Base-by-base conservation (phyloP, 129 eudicot genomes). In the Flaveria sonorensis region DNA sequence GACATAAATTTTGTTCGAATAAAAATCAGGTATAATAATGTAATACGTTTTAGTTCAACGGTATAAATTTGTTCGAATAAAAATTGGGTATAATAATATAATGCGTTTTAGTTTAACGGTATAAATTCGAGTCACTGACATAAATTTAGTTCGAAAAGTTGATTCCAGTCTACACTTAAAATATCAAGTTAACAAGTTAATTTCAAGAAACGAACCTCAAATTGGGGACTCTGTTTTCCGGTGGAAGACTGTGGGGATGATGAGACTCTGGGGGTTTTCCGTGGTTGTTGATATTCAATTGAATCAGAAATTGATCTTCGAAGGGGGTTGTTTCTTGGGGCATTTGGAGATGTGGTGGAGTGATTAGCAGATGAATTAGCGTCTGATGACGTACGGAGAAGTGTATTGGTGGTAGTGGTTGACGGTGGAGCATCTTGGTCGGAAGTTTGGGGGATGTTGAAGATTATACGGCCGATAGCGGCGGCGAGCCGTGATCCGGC, bases 401-500 rank as follows among this genome's bases (percentile, higher is more conserved):
- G 50, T 45, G 61, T 55, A 20, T 19, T 55, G 62, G 62, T 20
- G 40, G 40, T 30, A 5, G 36, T 36, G 40, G 40, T 36, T 36
- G 40, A 36, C 40, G 40, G 40, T 52, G 57, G 26, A 1, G 67
- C 42, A 3, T 73, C 55, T 57, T 73, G 78, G 69, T 42, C 50
- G 47, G 40, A 36, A 36, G 40, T 36, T 36, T 36, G 40, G 40
- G 69, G 69, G 15, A 73, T 73, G 69, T 21, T 73, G 9, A 23
- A 40, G 78, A 73, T 42, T 20, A 51, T 24, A 14, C 68, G 69
- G 21, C 69, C 24, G 24, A 73, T 6, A 40, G 39, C 42, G 14
- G 78, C 43, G 45, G 69, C 78, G 7, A 73, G 52, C 0, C 19
- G 21, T 73, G 69, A 73, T 57, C 24, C 68, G 0, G 68, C 67